A percentile compares a stretch with the other conserved stretches of the same genome.
Evolutionary conservation across 495 filamentous ascomycete species (phyloP).

Genomic region (Apodospora peruviana): DNA sequence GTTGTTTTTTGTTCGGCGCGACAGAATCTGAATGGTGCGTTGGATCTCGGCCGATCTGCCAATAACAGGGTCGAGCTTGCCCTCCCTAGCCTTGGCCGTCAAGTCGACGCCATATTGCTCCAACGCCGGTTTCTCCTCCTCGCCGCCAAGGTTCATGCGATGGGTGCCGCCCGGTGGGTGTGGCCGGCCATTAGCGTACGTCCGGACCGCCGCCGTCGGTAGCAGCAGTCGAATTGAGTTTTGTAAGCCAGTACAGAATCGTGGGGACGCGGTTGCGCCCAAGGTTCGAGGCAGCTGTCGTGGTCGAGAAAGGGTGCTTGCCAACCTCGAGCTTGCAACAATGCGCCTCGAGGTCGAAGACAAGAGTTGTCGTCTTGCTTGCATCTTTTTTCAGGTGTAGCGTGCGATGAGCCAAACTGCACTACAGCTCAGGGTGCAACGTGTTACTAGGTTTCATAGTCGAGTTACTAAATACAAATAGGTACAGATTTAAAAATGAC

Average conservation of each 20-base stretch:
- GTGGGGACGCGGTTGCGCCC: conserved; percentile 10
- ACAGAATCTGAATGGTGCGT: conserved; percentile 89
- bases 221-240: conserved; percentile 20
- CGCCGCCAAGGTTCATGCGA: conserved; percentile 81
- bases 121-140: conserved; percentile 75
- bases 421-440: too few relatives aligned
- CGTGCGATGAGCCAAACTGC: background rate
- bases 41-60: conserved; percentile 88
- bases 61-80: conserved; percentile 94
- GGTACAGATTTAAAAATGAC: too few relatives aligned
- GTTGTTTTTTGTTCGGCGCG: conserved; percentile 92
- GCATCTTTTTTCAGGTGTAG: conserved; percentile 20
- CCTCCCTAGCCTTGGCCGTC: conserved; percentile 76
- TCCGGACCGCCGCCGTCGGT: conserved; percentile 35
- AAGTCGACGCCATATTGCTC: conserved; percentile 90
- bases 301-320: conserved; percentile 15
- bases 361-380: conserved; percentile 31
- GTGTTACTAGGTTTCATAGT: too few relatives aligned
- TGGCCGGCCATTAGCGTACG: conserved; percentile 72
- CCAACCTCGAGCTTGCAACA: conserved; percentile 22
- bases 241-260: background rate
- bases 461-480: too few relatives aligned
- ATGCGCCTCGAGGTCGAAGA: conserved; percentile 31
- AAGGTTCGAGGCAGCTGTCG: conserved; percentile 20
- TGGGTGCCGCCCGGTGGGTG: conserved; percentile 88